Conservation (phyloP, 768 basidiomycete genomes). For the Termitomyces sp. region DNA sequence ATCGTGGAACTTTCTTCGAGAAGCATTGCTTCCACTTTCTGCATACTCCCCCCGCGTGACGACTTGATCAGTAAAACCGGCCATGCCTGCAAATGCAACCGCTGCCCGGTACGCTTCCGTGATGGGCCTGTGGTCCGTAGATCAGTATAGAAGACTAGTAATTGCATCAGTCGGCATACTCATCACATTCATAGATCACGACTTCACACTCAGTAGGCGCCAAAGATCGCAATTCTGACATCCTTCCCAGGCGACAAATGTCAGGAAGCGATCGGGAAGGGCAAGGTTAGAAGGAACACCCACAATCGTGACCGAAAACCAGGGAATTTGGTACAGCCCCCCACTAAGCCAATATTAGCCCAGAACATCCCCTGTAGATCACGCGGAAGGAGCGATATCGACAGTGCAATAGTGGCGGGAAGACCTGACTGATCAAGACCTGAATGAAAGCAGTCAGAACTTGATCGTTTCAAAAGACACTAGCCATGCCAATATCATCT, state of each 20-base stretch:
- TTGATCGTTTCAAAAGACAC: constrained; percentile 7
- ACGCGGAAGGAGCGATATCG: constrained; percentile 68
- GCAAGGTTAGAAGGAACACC: constrained; percentile 23
- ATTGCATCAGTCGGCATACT: constrained; percentile 45
- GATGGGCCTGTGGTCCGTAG: constrained; percentile 41
- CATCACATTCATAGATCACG: constrained; percentile 58
- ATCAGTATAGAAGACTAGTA: constrained; percentile 7
- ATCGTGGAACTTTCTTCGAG: constrained; percentile 67
- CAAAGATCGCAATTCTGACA: constrained; percentile 67
- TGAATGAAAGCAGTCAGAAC: constrained; percentile 22
- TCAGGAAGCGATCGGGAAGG: neutral
- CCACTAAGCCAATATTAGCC: constrained; percentile 88
- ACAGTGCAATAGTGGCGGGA: constrained; percentile 65
- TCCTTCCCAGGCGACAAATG: constrained; percentile 34
- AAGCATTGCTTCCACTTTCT: constrained; percentile 74
- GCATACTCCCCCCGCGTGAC: constrained; percentile 81
- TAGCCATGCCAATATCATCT: constrained; percentile 72
- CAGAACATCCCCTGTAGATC: constrained; percentile 93
- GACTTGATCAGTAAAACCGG: constrained; percentile 44
- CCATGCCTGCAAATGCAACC: constrained; percentile 45
- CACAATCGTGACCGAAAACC: constrained; percentile 77
- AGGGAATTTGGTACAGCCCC: constrained; percentile 72
- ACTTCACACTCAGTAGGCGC: constrained; percentile 83
- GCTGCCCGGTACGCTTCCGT: constrained; percentile 63
- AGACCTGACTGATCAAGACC: constrained; percentile 83